Conservation (phyloP, 176 grass and related monocot genomes). For the Cenchrus purpureus region DNA sequence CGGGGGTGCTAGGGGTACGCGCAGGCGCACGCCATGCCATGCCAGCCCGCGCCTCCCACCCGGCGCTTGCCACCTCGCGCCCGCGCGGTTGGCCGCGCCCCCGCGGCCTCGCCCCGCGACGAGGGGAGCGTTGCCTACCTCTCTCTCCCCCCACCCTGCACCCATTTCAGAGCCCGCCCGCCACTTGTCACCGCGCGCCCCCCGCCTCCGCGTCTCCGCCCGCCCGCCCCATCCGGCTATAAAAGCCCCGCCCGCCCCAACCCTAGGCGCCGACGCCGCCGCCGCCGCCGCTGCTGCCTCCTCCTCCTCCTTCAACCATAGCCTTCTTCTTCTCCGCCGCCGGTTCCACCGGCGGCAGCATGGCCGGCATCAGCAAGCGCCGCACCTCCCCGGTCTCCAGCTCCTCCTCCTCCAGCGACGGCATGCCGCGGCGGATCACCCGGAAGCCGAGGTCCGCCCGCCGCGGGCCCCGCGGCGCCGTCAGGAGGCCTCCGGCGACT, state of each 20-base stretch:
- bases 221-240: slow-evolving; percentile 43
- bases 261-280: slow-evolving; percentile 53
- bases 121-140: neutral
- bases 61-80: slow-evolving; percentile 59
- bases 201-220: slow-evolving; percentile 52
- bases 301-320: neutral
- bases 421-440: slow-evolving; percentile 10
- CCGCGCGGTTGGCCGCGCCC: slow-evolving; percentile 49
- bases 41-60: slow-evolving; percentile 58
- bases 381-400: slow-evolving; percentile 37
- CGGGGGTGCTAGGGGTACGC: neutral
- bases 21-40: slow-evolving; percentile 8
- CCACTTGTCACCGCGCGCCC: slow-evolving; percentile 54
- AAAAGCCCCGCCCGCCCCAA: slow-evolving; percentile 54
- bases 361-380: slow-evolving; percentile 54
- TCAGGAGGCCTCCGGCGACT: slow-evolving; percentile 34
- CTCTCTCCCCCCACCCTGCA: slow-evolving; percentile 32
- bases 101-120: slow-evolving; percentile 43
- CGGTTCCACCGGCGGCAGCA: slow-evolving; percentile 34
- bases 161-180: slow-evolving; percentile 50
- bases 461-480: slow-evolving; percentile 28
- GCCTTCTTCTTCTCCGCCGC: neutral
- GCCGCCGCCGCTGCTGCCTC: neutral
- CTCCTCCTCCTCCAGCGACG: slow-evolving; percentile 38
- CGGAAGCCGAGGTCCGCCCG: slow-evolving; percentile 53